Evolutionary conservation across 2,329 filamentous ascomycete genomes (phyloP).

Genomic region (Didymella sp.): DNA sequence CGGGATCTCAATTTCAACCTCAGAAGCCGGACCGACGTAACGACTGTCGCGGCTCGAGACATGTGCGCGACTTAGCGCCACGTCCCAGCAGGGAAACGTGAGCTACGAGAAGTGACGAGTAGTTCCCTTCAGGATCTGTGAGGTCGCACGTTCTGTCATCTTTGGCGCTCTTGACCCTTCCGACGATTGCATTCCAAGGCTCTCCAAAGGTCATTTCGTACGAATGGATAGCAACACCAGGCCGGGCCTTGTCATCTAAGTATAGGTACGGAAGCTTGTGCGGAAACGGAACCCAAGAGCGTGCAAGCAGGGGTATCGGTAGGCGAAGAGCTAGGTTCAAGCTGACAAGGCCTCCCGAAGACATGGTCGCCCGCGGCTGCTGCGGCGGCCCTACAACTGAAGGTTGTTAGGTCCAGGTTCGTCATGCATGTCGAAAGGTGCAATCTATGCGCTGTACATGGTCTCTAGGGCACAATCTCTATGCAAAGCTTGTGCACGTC

Average conservation of each 20-base stretch:
- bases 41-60: conserved; percentile 3
- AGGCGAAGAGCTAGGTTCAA: not conserved
- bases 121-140: not conserved
- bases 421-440: not conserved
- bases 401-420: not conserved
- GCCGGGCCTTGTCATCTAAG: not conserved
- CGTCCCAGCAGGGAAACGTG: not conserved
- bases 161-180: no score
- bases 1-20: not conserved
- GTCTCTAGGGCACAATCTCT: not conserved
- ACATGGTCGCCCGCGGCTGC: not conserved
- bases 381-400: not conserved
- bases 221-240: not conserved
- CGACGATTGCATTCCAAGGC: not conserved
- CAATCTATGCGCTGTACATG: not conserved
- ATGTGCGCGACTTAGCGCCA: not conserved
- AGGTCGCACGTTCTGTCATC: not conserved
- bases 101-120: not conserved
- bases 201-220: not conserved
- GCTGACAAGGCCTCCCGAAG: not conserved
- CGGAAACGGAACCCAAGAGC: not conserved
- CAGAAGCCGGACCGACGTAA: conserved; percentile 1
- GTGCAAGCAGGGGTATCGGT: not conserved
- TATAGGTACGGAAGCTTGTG: not conserved
- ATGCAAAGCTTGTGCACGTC: not conserved